phyloP scores from a whole-genome alignment of 2,329 filamentous ascomycete genomes.

The Hypoxylon sp. region DNA sequence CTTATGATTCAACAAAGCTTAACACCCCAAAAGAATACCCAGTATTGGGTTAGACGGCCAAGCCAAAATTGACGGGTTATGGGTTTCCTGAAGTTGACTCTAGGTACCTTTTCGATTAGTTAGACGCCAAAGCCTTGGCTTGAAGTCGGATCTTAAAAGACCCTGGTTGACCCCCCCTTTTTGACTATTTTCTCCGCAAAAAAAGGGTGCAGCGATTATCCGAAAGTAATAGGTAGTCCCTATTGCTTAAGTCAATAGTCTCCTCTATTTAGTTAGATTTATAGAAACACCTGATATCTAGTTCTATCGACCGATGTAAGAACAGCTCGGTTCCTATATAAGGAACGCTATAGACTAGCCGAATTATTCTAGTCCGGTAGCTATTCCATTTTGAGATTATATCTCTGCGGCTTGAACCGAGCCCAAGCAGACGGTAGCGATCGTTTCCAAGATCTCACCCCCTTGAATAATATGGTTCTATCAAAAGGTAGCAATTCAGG shows the following conservation, averaged over 20 bases:
- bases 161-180: slow-evolving; percentile 4
- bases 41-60: slow-evolving; percentile 15
- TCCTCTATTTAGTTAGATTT: background rate
- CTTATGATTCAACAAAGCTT: no score
- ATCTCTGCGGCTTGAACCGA: slow-evolving; percentile 15
- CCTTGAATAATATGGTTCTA: slow-evolving; percentile 3
- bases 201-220: background rate
- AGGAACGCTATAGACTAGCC: background rate
- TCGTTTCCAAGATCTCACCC: background rate
- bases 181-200: slow-evolving; percentile 1
- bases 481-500: slow-evolving; percentile 22
- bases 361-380: slow-evolving; percentile 9
- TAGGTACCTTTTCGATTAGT: slow-evolving; percentile 6
- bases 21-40: background rate
- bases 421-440: slow-evolving; percentile 17
- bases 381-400: slow-evolving; percentile 20
- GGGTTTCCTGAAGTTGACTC: background rate
- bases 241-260: slow-evolving; percentile 7
- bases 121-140: background rate
- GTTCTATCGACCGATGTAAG: slow-evolving; percentile 6
- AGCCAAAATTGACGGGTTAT: background rate
- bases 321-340: slow-evolving; percentile 7
- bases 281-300: background rate
- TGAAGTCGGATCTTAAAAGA: background rate
- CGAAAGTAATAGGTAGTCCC: background rate